Base-by-base conservation (phyloP, 2,329 filamentous ascomycete genomes). In the Botryosphaeria agaves region DNA sequence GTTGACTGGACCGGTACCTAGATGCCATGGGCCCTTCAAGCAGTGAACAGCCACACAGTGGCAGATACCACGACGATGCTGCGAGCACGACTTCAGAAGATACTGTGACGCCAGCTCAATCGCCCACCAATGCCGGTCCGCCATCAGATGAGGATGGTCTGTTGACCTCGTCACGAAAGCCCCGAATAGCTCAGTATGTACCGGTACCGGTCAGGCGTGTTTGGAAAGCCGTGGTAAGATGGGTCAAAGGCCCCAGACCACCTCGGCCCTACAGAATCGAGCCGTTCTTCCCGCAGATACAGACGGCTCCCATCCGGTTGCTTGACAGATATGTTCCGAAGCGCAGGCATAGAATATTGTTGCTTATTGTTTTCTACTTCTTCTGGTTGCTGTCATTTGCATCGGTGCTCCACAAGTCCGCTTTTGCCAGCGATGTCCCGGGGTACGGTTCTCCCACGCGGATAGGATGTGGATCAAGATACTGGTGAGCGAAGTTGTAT, bases 381-480 rank as follows among this genome's bases (percentile, higher is more conserved):
- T 51, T 68, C 30, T 89, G 80, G 81, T 51, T 82, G 11, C 47
- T 80, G 29, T 64, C 67, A 0, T 87, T 85, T 48, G 63, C 67
- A 14, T 48, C 83, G 25, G 67, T 87, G 15, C 65, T 80, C 51
- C 68, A 73, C 41, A 61, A 66, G 35, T 76, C 76, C 31, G 64
- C 69, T 4, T 62, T 62, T 38, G 50, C 61, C 2, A 54, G 67
- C 15, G 70, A 78, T 37, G 67, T 87, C 32, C 64, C 64, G 9
- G 73, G 68, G 28, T 80, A 76, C 57, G 79, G 77, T 11, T 60
- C 56, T 27, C 77, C 79, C 0, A 61, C 66, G 32, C 61, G 65
- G 31, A 69, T 87, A 26, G 59, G 69, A 18, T 89, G 81, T 49
- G 69, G 66, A 8, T 63, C 67, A 32, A 66, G 72, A 9, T 81